Base-by-base conservation (phyloP, 179 eudicot species). In the Beta macrorhiza region DNA sequence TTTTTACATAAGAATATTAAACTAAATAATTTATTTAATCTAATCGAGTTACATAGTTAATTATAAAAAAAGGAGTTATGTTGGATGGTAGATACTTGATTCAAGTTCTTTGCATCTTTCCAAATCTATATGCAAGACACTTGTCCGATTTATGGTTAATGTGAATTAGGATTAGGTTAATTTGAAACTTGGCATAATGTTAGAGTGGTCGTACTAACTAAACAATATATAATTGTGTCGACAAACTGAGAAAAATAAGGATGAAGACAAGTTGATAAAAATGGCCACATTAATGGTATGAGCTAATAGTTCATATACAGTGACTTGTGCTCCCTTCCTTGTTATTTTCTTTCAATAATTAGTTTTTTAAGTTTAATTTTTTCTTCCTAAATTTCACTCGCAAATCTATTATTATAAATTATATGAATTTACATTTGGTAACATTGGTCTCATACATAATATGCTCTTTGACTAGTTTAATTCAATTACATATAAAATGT, bases 41-140 rank as follows among this genome's bases (percentile, higher is more conserved):
- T 32, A 57, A 74, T 74, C 5, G 15, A 58, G 67, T 74, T 37
- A 75, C 56, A 57, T 29, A 29, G 14, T 55, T 74, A 11, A 65
- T 15, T 53, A 22, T 73, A 52, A 55, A 22, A 14, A 4, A 53
- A 22, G 58, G 17, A 32, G 52, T 42, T 68, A 52, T 72, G 59
- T 72, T 52, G 58, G 45, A 74, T 55, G 63, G 63, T 75, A 75
- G 51, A 57, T 75, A 57, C 67, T 16, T 69, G 51, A 42, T 37
- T 44, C 72, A 68, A 68, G 72, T 68, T 68, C 52, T 74, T 74
- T 32, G 77, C 47, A 56, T 74, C 65, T 56, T 74, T 55, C 77
- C 63, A 74, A 20, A 74, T 74, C 78, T 74, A 74, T 57, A 47
- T 29, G 42, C 11, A 17, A 17, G 25, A 75, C 65, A 57, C 67